phyloP scores from a whole-genome alignment of 345 rosid species.

The Sonneratia alba region DNA sequence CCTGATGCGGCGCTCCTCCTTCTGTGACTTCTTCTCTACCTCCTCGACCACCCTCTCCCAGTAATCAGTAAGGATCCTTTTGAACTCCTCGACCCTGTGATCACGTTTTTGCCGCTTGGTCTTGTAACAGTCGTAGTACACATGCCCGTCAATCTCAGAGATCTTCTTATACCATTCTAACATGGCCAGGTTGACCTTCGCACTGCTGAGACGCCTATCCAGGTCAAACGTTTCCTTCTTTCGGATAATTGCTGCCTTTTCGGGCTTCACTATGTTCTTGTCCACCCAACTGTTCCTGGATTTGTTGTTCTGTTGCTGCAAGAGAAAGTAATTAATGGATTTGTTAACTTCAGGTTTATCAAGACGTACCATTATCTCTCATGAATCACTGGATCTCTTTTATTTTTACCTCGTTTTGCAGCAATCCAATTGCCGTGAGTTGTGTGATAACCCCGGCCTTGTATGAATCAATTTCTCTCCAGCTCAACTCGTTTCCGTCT shows the following conservation, averaged over 20 bases:
- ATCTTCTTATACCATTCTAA: constrained; percentile 61
- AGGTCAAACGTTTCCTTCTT: constrained; percentile 18
- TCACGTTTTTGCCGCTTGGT: not conserved
- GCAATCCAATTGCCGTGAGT: constrained; percentile 24
- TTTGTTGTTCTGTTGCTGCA: constrained; percentile 16
- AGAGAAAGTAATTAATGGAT: not conserved
- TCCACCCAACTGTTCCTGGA: not conserved
- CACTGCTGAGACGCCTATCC: constrained; percentile 21
- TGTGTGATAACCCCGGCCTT: constrained; percentile 17
- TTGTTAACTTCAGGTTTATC: not conserved
- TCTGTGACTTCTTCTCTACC: constrained; percentile 43
- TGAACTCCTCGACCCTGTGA: not conserved
- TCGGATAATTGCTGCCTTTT: not conserved
- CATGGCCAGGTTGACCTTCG: constrained; percentile 32
- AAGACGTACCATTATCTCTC: too few relatives aligned
- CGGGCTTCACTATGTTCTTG: not conserved
- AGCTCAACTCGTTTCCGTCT: constrained; percentile 13
- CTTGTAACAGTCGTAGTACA: constrained; percentile 61
- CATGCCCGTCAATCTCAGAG: constrained; percentile 14
- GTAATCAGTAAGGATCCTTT: constrained; percentile 23
- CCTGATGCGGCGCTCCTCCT: constrained; percentile 19
- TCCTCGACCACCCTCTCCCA: constrained; percentile 44
- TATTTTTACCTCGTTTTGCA: constrained; percentile 18
- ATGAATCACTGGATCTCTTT: not conserved
- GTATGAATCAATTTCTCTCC: not conserved